Base-by-base conservation (phyloP, 139 green algal genomes). In the Micractinium conductrix region DNA sequence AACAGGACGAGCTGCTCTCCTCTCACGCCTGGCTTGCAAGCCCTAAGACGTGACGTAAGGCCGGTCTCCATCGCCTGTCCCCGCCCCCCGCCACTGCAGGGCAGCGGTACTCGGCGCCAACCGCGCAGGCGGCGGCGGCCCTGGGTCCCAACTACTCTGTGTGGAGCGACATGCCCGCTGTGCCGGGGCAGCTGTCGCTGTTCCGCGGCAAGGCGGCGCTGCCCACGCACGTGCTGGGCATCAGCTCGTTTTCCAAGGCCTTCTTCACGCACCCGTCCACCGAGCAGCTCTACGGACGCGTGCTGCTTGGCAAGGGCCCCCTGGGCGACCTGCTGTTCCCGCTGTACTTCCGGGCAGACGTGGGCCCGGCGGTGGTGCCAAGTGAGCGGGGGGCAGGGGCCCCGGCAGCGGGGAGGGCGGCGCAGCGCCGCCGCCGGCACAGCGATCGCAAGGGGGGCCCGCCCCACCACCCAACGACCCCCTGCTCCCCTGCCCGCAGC, bases 201-300 rank as follows among this genome's bases (percentile, higher is more conserved):
- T 89, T 83, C 55, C 30, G n/a, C 55, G 85, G 85, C 48, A 86
- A 85, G 26, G 85, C 85, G 10, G 83, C 83, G 62, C 71, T 86
- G 78, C 85, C 85, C 71, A 80, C 78, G 8, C 55, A 75, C 37
- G 58, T 24, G 35, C 70, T 83, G 37, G 84, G 79, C 40, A 40
- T 87, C 17, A 42, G 26, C 40, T n/a, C 40, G 42, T 86, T 85
- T 21, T 28, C 28, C 55, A 67, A 75, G 12, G 58, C 81, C 44
- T 81, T 86, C 72, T 81, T 81, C 58, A 58, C 76, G 55, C 55
- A 86, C 50, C 81, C 81, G 2, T n/a, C 43, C 21, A 68, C 50
- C 17, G 72, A 86, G 55, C 33, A 76, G 42, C 43, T 81, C 55
- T 75, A 60, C 43, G 70, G 81, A 35, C 71, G 69, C 0, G 80